Evolutionary conservation across 805 yeast species (phyloP).

Genomic region (Brettanomyces nanus): DNA sequence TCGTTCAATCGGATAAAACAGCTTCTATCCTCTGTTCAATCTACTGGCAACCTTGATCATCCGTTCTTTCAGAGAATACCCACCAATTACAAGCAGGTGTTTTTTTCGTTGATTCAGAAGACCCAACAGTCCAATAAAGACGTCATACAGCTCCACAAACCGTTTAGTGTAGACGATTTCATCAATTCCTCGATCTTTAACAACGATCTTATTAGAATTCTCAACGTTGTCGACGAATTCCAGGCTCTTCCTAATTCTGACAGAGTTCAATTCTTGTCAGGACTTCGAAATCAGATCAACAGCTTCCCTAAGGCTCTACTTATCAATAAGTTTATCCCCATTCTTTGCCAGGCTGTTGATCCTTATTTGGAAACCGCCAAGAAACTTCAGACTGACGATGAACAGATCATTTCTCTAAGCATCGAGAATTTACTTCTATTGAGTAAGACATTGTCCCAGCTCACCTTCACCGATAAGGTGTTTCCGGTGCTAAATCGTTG

Average conservation of each 20-base stretch:
- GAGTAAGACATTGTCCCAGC: slow-evolving; percentile 60
- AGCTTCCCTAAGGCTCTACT: slow-evolving; percentile 52
- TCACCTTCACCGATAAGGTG: slow-evolving; percentile 69
- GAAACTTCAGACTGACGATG: slow-evolving; percentile 17
- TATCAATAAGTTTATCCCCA: slow-evolving; percentile 67
- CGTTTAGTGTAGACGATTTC: slow-evolving; percentile 51
- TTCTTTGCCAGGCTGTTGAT: slow-evolving; percentile 43
- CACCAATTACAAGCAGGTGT: slow-evolving; percentile 36
- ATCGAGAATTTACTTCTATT: slow-evolving; percentile 52
- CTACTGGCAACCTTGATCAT: slow-evolving; percentile 34
- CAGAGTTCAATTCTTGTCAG: slow-evolving; percentile 58
- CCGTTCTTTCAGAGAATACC: slow-evolving; percentile 56
- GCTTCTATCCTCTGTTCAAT: slow-evolving; percentile 21
- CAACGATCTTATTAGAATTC: slow-evolving; percentile 72
- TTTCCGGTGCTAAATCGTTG: slow-evolving; percentile 35
- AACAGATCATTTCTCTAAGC: slow-evolving; percentile 36
- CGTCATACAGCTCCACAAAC: slow-evolving; percentile 17
- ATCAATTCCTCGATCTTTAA: slow-evolving; percentile 63
- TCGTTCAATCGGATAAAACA: slow-evolving; percentile 31
- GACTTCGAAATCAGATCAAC: slow-evolving; percentile 44
- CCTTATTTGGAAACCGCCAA: slow-evolving; percentile 15
- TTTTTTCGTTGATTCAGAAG: slow-evolving; percentile 47
- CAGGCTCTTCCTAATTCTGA: slow-evolving; percentile 66
- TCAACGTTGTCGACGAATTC: slow-evolving; percentile 76
- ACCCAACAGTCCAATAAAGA: slow-evolving; percentile 26